These are phyloP conservation scores for Lachancea nothofagi DNA, from an alignment of 805 yeast species.

Conservation along the genomic window DNA sequence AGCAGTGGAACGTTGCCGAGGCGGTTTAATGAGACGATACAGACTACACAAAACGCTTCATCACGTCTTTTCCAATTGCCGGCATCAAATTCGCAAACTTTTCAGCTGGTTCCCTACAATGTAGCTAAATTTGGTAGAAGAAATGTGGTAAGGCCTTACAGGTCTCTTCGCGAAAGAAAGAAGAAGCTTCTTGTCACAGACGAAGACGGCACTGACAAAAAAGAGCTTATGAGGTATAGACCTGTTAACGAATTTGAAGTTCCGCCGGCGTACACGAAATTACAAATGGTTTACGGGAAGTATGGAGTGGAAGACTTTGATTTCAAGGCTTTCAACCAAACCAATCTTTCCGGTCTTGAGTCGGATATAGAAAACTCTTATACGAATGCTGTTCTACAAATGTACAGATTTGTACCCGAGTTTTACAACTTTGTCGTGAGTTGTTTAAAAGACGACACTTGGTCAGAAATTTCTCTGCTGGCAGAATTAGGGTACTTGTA, in stretches of 20 bases:
- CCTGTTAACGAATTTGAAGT: conserved; percentile 36
- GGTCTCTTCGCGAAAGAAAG: conserved; percentile 32
- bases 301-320: conserved; percentile 95
- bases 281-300: conserved; percentile 75
- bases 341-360: conserved; percentile 79
- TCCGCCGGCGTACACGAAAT: conserved; percentile 70
- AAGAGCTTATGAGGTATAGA: conserved; percentile 21
- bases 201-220: conserved; percentile 18
- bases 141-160: conserved; percentile 43
- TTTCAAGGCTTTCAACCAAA: conserved; percentile 74
- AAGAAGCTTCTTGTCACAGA: conserved; percentile 17
- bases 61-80: conserved; percentile 3
- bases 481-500: conserved; percentile 83
- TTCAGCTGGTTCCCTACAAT: conserved; percentile 48
- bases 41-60: background rate
- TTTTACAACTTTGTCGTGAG: conserved; percentile 59
- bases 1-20: conserved; percentile 57
- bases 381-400: conserved; percentile 72
- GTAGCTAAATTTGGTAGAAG: conserved; percentile 52
- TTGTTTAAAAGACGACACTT: conserved; percentile 49
- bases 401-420: conserved; percentile 71
- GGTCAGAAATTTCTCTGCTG: conserved; percentile 46
- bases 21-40: conserved; percentile 39
- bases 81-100: conserved; percentile 31
- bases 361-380: conserved; percentile 75